These are phyloP conservation scores for Phyllosticta capitalensis DNA, from an alignment of 2,329 filamentous ascomycete species.

Conservation along the genomic window DNA sequence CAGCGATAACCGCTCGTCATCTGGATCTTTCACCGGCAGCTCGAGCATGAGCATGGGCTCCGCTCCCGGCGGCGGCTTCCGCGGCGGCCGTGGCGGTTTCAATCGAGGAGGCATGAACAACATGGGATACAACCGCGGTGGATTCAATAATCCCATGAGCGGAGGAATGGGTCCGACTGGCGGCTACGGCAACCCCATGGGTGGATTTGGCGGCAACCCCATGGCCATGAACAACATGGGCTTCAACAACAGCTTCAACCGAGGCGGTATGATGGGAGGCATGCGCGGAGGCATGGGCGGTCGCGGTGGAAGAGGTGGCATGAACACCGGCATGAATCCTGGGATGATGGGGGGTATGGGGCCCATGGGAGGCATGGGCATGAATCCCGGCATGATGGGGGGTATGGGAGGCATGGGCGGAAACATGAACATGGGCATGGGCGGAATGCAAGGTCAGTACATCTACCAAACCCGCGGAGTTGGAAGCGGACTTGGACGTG, in stretches of 20 bases:
- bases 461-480: neutral
- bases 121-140: slow-evolving; percentile 34
- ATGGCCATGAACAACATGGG: slow-evolving; percentile 22
- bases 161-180: slow-evolving; percentile 37
- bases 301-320: slow-evolving; percentile 23
- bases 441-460: slow-evolving; percentile 27
- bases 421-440: slow-evolving; percentile 43
- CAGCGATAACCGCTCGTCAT: slow-evolving; percentile 44
- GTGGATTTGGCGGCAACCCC: slow-evolving; percentile 13
- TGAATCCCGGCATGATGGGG: slow-evolving; percentile 30
- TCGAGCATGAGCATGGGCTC: slow-evolving; percentile 30
- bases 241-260: slow-evolving; percentile 29
- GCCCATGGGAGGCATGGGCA: slow-evolving; percentile 35
- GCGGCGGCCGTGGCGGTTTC: slow-evolving; percentile 24
- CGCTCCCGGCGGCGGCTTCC: slow-evolving; percentile 40
- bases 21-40: slow-evolving; percentile 29
- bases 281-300: slow-evolving; percentile 37
- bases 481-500: too few relatives aligned
- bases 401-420: slow-evolving; percentile 27
- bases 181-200: slow-evolving; percentile 36
- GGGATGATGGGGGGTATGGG: slow-evolving; percentile 27
- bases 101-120: slow-evolving; percentile 25
- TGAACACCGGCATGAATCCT: slow-evolving; percentile 25
- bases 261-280: slow-evolving; percentile 31
- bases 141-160: slow-evolving; percentile 23